Evolutionary conservation across 1,284 basidiomycete species (phyloP).

Genomic region (Heliocybe sulcata): DNA sequence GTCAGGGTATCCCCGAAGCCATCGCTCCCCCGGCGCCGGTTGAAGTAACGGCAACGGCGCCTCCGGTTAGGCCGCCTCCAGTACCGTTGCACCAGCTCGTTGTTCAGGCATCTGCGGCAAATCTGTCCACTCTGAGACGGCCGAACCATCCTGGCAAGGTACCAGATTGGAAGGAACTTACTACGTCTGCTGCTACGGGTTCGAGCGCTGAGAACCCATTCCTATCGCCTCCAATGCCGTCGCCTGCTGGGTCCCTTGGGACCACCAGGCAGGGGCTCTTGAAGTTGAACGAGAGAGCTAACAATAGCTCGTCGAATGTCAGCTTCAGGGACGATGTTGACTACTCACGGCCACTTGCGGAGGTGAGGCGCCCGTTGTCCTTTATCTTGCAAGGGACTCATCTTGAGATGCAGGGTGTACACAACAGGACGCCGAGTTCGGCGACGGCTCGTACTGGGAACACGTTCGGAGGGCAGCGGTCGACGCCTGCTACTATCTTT

Average conservation of each 20-base stretch:
- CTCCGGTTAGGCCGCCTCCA: background rate
- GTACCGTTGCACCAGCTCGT: background rate
- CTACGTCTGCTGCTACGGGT: background rate
- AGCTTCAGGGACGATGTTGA: background rate
- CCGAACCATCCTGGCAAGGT: background rate
- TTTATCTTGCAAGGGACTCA: background rate
- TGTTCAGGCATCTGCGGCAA: background rate
- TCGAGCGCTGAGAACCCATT: background rate
- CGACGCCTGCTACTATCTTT: background rate
- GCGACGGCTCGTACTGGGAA: background rate
- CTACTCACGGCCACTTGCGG: background rate
- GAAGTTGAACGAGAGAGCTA: background rate
- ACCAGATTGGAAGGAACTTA: background rate
- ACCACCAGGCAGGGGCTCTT: background rate
- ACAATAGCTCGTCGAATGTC: background rate
- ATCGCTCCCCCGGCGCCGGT: background rate
- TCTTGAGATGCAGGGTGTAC: background rate
- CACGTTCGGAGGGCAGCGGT: background rate
- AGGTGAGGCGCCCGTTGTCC: background rate
- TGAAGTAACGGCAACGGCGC: background rate
- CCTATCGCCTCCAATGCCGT: background rate
- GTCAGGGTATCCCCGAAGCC: background rate
- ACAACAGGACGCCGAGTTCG: background rate
- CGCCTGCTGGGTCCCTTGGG: background rate
- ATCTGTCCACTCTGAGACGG: background rate